Evolutionary conservation across 2,329 filamentous ascomycete genomes (phyloP), one percentile per base, ranked within the genome.

Genomic region (Sclerotinia borealis): DNA sequence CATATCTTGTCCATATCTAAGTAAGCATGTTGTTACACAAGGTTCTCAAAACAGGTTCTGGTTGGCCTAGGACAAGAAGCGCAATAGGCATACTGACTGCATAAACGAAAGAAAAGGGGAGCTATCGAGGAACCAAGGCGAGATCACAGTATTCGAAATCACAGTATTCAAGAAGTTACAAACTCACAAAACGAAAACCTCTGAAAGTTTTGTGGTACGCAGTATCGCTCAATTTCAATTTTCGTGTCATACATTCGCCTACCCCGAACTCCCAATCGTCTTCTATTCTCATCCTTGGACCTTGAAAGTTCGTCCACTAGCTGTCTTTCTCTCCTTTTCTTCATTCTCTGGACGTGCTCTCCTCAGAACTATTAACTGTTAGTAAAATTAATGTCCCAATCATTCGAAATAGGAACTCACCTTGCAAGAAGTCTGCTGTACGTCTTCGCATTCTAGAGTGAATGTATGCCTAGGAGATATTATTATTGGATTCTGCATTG

Each of bases 291-390:
- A 58, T 34, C 73, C 72, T 63, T 75, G 73, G 36, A 74, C 71
- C 63, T 74, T 87, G 85, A 99, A 99, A 49, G 93, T 96, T 72
- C 95, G 86, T 68, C 95, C 95, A 76, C 92, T 98, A 52, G 96
- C 95, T 63, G 95, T 99, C 86, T 99, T 99, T 74, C 91, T 88
- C 79, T 99, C 96, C 80, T 93, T 93, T 78, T 98, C 95, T 78
- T 98, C 93, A 72, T 89, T 92, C 76, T 99, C 95, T 49, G 95
- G 96, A 72, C 95, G 85, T 65, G 95, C 95, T 79, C 96, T 87
- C 76, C 96, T 93, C 69, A 99, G 84, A n/a, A 99, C 93, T 96
- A 72, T 37, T 56, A 4, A 58, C 69, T 51, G 70, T 83, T 69
- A 82, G 77, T 65, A 61, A 36, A 48, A 27, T 7, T 10, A 45